Percentiles rank a stretch among this genome's conserved stretches.
Evolutionary conservation across 768 basidiomycete species (phyloP).

Genomic region (Pisolithus sp.): DNA sequence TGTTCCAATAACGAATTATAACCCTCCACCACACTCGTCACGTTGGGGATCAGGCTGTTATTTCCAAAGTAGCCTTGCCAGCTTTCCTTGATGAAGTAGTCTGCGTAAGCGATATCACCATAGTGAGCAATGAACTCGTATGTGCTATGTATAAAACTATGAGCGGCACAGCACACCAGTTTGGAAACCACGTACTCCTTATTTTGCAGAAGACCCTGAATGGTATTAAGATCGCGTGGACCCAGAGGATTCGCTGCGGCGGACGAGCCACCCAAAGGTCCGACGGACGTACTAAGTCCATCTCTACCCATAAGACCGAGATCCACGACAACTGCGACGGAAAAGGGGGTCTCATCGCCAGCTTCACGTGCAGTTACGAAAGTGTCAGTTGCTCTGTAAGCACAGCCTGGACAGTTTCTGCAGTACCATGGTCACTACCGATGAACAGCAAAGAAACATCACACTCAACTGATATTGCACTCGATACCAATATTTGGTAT

Average conservation of each 20-base stretch:
- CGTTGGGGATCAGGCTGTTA: constrained; percentile 18
- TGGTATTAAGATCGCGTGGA: constrained; percentile 21
- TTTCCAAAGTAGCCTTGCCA: constrained; percentile 27
- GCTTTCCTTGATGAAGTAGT: constrained; percentile 26
- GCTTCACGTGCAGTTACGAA: constrained; percentile 18
- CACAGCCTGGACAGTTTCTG: constrained; percentile 23
- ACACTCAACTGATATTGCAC: constrained; percentile 19
- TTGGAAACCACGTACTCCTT: constrained; percentile 15
- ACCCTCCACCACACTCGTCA: constrained; percentile 18
- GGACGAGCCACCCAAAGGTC: constrained; percentile 13
- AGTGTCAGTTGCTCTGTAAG: constrained; percentile 19
- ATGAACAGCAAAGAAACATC: neutral
- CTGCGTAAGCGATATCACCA: constrained; percentile 22
- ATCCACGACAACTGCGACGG: constrained; percentile 20
- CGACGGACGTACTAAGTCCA: constrained; percentile 25
- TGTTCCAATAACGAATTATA: constrained; percentile 21
- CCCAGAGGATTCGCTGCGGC: constrained; percentile 17
- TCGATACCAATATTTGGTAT: constrained; percentile 24
- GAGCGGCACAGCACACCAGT: neutral
- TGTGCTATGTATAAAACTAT: constrained; percentile 9
- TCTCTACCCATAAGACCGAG: constrained; percentile 24
- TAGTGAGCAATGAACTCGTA: constrained; percentile 22
- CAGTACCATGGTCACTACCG: neutral
- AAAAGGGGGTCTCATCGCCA: constrained; percentile 15
- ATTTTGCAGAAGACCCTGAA: constrained; percentile 23